Base-by-base conservation (phyloP, 768 basidiomycete species). In the Dentipellis sp. region DNA sequence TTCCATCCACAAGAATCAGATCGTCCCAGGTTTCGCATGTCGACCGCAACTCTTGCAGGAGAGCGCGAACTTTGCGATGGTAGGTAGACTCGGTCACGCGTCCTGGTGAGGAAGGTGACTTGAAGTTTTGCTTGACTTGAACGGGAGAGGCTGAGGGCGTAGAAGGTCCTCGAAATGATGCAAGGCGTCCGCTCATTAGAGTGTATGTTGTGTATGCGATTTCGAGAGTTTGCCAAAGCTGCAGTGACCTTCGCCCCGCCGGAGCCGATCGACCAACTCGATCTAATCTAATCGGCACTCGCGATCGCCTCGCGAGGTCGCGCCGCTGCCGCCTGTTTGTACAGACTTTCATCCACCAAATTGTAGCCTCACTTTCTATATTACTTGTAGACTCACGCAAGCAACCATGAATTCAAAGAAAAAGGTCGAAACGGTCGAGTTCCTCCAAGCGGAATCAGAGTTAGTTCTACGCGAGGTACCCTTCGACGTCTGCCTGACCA, bases 21-120 rank as follows among this genome's bases (percentile, higher is more conserved):
- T 92, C 86, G 60, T 93, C 87, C 92, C 92, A 95, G 53, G 83
- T 87, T 56, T 80, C 75, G 9, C 85, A 69, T 16, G 80, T 75
- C 11, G 73, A 69, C 2, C 78, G 79, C 14, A 94, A 65, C 62
- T 94, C 91, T 35, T 81, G 82, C 36, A 94, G 69, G 3, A 81
- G 70, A 1, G 81, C 74, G 52, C 88, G 73, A n/a, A 83, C 72
- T 73, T 82, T 90, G 12, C 92, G 81, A 67, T 94, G 92, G 67
- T 82, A 83, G 0, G 90, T 88, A 0, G 89, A 86, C 66, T 94
- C 92, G 49, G 70, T 63, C 10, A 63, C 49, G 22, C 71, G 67
- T 17, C 69, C 75, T 22, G 73, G 71, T 16, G 82, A 80, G 1
- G 78, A 37, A 57, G 50, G 77, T 52, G 78, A 60, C 45, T 54